phyloP scores from a whole-genome alignment of 306 rosid species.

The Hippophae tibetana region DNA sequence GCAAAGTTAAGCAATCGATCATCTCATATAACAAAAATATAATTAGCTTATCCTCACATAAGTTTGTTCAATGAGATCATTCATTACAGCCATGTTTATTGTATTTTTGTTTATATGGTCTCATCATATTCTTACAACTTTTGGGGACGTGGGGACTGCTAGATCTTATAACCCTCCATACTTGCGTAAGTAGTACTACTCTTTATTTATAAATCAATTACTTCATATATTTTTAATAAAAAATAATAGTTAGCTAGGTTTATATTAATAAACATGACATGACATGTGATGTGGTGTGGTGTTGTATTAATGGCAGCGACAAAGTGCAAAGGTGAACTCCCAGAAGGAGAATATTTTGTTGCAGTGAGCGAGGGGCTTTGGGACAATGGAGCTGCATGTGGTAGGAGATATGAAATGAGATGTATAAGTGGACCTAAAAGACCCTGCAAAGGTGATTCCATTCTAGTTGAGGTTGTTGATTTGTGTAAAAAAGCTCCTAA shows the following conservation, averaged over 20 bases:
- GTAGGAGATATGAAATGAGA: conserved; percentile 54
- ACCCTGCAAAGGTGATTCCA: conserved; percentile 51
- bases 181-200: not conserved
- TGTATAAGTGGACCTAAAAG: conserved; percentile 51
- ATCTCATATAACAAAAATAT: too few relatives aligned
- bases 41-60: too few relatives aligned
- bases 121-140: not conserved
- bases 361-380: conserved; percentile 63
- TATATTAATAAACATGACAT: too few relatives aligned
- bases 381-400: conserved; percentile 78
- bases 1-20: too few relatives aligned
- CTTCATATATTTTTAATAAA: not conserved
- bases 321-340: conserved; percentile 45
- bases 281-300: not conserved
- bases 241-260: not conserved
- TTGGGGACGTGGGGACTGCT: conserved; percentile 18
- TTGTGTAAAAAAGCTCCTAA: conserved; percentile 24
- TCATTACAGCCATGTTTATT: not conserved
- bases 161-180: not conserved
- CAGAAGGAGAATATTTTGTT: conserved; percentile 35
- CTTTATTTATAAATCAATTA: not conserved
- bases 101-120: not conserved
- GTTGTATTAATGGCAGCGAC: conserved; percentile 9
- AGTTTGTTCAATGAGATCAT: not conserved
- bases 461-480: conserved; percentile 62